phyloP scores from a whole-genome alignment of 768 basidiomycete genomes.

The Lactarius deliciosus region DNA sequence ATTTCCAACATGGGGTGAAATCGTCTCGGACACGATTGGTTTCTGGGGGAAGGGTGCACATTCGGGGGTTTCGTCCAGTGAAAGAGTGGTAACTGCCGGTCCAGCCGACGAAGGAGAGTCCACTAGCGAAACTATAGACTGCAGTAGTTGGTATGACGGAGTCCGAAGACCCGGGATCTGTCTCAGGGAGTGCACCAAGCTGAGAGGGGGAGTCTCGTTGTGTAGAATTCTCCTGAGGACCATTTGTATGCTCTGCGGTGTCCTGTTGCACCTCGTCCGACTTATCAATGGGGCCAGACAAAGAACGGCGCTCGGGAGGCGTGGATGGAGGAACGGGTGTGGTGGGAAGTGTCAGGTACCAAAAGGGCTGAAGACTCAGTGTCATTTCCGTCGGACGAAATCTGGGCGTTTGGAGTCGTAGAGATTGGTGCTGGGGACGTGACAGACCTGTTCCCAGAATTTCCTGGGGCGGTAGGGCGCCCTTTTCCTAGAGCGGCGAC shows the following conservation, averaged over 20 bases:
- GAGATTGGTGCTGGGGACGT: constrained; percentile 22
- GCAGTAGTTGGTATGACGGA: neutral
- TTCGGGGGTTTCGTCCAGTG: neutral
- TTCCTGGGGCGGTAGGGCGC: constrained; percentile 25
- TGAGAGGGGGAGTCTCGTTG: neutral
- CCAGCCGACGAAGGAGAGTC: constrained; percentile 7
- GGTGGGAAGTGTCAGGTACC: neutral
- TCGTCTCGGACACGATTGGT: neutral
- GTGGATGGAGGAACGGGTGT: constrained; percentile 3
- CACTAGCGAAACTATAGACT: neutral
- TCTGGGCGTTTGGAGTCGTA: constrained; percentile 5
- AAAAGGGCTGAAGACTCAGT: neutral
- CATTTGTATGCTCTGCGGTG: neutral
- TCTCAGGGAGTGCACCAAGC: neutral
- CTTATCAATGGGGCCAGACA: neutral
- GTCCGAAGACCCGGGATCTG: constrained; percentile 3
- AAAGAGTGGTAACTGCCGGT: neutral
- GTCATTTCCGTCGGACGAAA: constrained; percentile 16
- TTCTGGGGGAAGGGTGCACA: neutral
- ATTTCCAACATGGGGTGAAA: neutral
- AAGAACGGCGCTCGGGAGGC: neutral
- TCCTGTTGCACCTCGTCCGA: neutral
- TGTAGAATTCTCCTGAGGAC: neutral
- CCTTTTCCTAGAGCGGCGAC: constrained; percentile 43
- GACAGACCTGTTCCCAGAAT: constrained; percentile 17